phyloP scores from a whole-genome alignment of 129 eudicot genomes.

The Flaveria trinervia region DNA sequence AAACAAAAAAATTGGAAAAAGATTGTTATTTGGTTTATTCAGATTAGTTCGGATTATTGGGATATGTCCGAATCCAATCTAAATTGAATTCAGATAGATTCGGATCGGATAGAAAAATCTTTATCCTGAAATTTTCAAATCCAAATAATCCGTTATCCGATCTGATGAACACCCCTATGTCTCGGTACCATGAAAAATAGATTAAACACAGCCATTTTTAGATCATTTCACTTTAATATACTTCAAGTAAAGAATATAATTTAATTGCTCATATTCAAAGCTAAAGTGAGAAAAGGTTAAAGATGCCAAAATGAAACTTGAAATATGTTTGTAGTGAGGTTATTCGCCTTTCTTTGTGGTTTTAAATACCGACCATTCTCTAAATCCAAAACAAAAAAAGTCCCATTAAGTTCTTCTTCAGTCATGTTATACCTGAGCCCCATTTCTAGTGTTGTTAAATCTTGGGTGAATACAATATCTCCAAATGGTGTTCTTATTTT shows the following conservation, averaged over 20 bases:
- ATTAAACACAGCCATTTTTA: background rate
- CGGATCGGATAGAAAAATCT: too few relatives aligned
- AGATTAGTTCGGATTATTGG: too few relatives aligned
- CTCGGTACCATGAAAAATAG: too few relatives aligned
- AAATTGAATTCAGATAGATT: too few relatives aligned
- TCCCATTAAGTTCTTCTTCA: background rate
- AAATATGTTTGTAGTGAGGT: too few relatives aligned
- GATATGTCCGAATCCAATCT: too few relatives aligned
- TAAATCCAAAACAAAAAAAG: background rate
- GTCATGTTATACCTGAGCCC: background rate
- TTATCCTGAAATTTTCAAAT: too few relatives aligned
- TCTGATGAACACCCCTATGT: too few relatives aligned
- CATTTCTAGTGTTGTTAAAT: background rate
- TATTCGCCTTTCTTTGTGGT: background rate
- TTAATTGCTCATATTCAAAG: constrained; percentile 2
- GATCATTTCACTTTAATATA: constrained; percentile 15
- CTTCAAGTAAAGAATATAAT: constrained; percentile 13
- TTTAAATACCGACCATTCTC: background rate
- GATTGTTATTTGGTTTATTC: too few relatives aligned
- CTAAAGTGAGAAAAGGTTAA: background rate
- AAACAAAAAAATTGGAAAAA: too few relatives aligned
- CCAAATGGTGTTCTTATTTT: background rate
- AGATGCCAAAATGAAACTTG: too few relatives aligned
- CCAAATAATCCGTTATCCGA: too few relatives aligned
- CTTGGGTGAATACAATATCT: constrained; percentile 17